Conservation (phyloP, 352 stramenopile genomes). For the Phytophthora ohioensis region DNA sequence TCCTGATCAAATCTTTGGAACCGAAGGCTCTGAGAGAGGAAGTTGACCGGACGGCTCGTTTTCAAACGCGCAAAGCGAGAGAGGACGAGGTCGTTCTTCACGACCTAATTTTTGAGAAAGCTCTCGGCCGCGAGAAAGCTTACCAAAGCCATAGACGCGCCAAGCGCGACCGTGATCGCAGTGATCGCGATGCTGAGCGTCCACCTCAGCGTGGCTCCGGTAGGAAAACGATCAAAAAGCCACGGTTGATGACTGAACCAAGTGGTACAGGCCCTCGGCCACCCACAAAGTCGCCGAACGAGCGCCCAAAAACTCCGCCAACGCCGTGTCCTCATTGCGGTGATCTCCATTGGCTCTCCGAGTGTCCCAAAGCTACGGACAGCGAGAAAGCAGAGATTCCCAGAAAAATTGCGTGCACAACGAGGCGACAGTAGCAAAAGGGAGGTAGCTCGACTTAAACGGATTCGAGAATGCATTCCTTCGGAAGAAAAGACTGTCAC, state of each 20-base stretch:
- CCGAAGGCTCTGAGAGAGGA: slow-evolving; percentile 5
- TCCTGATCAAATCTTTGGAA: slow-evolving; percentile 5
- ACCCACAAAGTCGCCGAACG: neutral
- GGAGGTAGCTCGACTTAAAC: neutral
- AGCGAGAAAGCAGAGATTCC: neutral
- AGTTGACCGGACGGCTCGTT: neutral
- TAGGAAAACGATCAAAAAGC: neutral
- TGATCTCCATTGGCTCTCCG: neutral
- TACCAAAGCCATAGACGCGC: slow-evolving; percentile 1
- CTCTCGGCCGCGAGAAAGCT: neutral
- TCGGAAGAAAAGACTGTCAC: neutral
- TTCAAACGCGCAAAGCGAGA: slow-evolving; percentile 9
- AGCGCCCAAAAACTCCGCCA: neutral
- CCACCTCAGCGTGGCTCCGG: neutral
- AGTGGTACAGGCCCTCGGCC: neutral
- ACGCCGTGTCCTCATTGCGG: neutral
- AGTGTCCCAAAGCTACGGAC: neutral
- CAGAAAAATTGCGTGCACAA: neutral
- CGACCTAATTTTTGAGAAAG: slow-evolving; percentile 4
- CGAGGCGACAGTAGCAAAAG: neutral
- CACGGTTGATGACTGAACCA: neutral
- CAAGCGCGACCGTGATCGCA: neutral
- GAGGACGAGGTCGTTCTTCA: slow-evolving; percentile 3
- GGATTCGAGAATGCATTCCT: neutral
- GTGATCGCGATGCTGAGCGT: neutral